phyloP scores from a whole-genome alignment of 2,329 filamentous ascomycete genomes.

The Monosporascus sp. region DNA sequence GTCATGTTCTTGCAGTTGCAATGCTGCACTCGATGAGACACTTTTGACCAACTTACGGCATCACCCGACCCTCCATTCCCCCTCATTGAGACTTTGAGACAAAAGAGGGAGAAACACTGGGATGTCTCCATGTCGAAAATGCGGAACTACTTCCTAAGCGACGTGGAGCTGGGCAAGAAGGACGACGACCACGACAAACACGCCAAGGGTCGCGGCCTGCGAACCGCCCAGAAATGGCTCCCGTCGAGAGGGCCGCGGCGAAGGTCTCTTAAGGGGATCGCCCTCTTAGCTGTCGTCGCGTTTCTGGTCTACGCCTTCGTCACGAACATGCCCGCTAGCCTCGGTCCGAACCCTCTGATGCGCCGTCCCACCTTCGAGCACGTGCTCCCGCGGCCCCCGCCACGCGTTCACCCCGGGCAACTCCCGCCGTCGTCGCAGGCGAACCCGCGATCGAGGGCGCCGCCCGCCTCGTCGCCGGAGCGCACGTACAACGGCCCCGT shows the following conservation, averaged over 20 bases:
- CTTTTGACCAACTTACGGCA: background rate
- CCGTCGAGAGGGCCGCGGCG: constrained; percentile 40
- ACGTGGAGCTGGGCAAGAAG: constrained; percentile 55
- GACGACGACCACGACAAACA: constrained; percentile 47
- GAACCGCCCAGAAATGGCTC: constrained; percentile 33
- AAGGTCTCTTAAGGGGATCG: constrained; percentile 48
- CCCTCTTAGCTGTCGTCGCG: constrained; percentile 39
- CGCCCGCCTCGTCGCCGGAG: constrained; percentile 7
- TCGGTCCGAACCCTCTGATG: constrained; percentile 31
- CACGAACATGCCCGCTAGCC: constrained; percentile 51
- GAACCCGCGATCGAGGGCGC: constrained; percentile 1
- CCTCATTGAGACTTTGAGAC: background rate
- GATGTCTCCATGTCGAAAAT: constrained; percentile 31
- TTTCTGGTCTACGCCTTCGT: constrained; percentile 58
- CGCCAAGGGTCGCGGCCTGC: constrained; percentile 22
- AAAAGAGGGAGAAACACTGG: constrained; percentile 5
- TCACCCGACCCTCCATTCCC: background rate
- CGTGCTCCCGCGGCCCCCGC: constrained; percentile 1
- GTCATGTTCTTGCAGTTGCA: background rate
- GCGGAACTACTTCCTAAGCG: constrained; percentile 41
- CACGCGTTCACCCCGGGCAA: background rate
- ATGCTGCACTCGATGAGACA: background rate
- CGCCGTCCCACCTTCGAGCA: constrained; percentile 28
- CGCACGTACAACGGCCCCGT: constrained; percentile 64
- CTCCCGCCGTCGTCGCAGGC: constrained; percentile 1